Conservation (phyloP, 139 green algal species). For the Desmodesmus armatus region DNA sequence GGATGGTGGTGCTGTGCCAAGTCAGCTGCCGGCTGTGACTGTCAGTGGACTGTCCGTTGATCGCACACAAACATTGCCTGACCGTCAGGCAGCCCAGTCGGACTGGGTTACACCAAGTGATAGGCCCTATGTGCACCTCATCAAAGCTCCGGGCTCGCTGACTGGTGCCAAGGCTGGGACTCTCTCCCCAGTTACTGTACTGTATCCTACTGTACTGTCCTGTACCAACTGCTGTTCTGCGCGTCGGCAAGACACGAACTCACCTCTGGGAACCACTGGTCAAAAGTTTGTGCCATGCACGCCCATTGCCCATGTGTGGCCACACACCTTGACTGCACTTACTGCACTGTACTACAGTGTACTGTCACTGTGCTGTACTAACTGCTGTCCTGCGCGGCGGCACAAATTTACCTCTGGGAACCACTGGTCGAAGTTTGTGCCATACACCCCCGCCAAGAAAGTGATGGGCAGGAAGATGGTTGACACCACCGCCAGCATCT, state of each 20-base stretch:
- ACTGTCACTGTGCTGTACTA: neutral
- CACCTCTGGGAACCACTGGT: neutral
- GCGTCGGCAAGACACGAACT: neutral
- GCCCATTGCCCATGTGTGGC: neutral
- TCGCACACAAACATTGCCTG: too few relatives aligned
- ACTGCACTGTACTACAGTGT: neutral
- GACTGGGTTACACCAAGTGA: too few relatives aligned
- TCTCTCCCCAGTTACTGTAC: too few relatives aligned
- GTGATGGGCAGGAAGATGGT: conserved; percentile 46
- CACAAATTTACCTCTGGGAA: conserved; percentile 39
- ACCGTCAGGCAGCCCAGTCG: too few relatives aligned
- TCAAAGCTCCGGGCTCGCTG: too few relatives aligned
- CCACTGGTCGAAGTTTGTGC: conserved; percentile 32
- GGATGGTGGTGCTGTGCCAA: too few relatives aligned
- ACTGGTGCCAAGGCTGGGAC: too few relatives aligned
- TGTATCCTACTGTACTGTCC: too few relatives aligned
- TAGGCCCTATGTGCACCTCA: too few relatives aligned
- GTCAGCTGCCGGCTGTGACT: too few relatives aligned
- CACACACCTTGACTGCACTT: neutral
- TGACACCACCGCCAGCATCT: conserved; percentile 48
- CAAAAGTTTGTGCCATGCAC: neutral
- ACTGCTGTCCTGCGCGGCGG: neutral
- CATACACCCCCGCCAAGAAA: conserved; percentile 34
- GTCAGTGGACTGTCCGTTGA: too few relatives aligned
- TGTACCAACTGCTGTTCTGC: neutral